phyloP scores from a whole-genome alignment of 2,329 filamentous ascomycete genomes.

The Phyllosticta capitalensis region DNA sequence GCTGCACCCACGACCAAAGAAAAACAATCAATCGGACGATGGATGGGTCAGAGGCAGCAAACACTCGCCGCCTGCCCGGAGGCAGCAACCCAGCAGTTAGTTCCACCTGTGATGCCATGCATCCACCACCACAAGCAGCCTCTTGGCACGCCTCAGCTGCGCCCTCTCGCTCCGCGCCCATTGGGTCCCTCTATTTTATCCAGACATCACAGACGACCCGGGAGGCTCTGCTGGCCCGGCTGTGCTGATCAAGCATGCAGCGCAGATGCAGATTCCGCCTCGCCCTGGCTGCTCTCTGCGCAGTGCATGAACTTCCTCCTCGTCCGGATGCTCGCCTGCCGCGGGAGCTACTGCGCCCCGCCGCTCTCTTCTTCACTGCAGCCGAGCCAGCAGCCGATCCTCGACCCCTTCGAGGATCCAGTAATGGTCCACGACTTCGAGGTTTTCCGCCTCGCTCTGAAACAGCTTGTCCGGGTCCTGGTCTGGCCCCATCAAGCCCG shows the following conservation, averaged over 20 bases:
- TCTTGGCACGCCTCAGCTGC: not conserved
- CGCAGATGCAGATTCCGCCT: not conserved
- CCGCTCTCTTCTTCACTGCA: constrained; percentile 12
- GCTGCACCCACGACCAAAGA: not conserved
- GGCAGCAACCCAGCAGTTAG: not conserved
- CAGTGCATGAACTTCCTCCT: not conserved
- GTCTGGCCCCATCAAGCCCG: constrained; percentile 81
- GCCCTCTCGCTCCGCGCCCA: not conserved
- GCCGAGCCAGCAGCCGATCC: constrained; percentile 59
- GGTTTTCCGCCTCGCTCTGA: constrained; percentile 81
- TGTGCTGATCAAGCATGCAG: not conserved
- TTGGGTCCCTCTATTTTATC: not conserved
- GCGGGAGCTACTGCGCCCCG: not conserved
- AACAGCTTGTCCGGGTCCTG: constrained; percentile 96
- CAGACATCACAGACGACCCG: not conserved
- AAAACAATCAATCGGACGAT: not conserved
- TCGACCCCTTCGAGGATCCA: constrained; percentile 86
- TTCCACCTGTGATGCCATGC: not conserved
- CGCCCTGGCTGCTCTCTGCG: not conserved
- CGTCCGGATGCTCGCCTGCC: not conserved
- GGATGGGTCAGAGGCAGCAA: not conserved
- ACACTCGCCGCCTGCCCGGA: not conserved
- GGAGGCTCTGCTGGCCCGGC: not conserved
- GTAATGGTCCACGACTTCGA: constrained; percentile 89
- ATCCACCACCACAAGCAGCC: not conserved